These are phyloP conservation scores for Nyssa sinensis DNA, from an alignment of 148 eudicot species.

Conservation along the genomic window DNA sequence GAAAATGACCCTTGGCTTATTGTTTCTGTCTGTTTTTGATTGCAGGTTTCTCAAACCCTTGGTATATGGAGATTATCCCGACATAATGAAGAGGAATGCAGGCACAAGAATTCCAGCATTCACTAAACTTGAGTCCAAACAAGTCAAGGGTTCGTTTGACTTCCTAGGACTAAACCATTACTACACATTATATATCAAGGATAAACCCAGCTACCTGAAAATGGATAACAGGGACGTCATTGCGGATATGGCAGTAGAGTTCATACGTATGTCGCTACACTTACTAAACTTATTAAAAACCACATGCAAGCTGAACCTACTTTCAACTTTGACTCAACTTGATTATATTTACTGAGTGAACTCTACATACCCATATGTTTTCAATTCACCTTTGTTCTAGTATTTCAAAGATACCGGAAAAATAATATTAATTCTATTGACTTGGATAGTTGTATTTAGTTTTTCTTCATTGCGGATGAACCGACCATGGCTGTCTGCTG, in stretches of 20 bases:
- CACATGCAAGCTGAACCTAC: neutral
- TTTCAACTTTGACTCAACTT: neutral
- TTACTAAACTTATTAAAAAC: neutral
- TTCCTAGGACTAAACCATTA: conserved; percentile 68
- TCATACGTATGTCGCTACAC: conserved; percentile 32
- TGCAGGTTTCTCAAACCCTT: conserved; percentile 57
- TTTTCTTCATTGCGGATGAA: conserved; percentile 1
- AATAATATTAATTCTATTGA: neutral
- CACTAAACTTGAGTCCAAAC: conserved; percentile 36
- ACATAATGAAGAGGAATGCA: conserved; percentile 35
- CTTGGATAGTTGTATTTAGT: neutral
- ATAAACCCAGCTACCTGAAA: conserved; percentile 30
- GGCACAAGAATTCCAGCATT: conserved; percentile 52
- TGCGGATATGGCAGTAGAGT: conserved; percentile 39
- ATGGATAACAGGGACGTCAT: conserved; percentile 30
- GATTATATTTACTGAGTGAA: neutral
- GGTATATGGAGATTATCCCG: conserved; percentile 59
- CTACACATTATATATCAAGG: conserved; percentile 15
- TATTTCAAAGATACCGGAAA: neutral
- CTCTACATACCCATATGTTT: neutral
- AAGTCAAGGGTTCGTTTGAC: conserved; percentile 56
- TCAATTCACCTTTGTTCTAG: neutral
- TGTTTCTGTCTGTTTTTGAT: neutral
- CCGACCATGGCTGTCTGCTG: neutral
- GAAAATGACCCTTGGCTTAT: neutral